phyloP scores from a whole-genome alignment of 441 rosid species.

The Adansonia grandidieri region DNA sequence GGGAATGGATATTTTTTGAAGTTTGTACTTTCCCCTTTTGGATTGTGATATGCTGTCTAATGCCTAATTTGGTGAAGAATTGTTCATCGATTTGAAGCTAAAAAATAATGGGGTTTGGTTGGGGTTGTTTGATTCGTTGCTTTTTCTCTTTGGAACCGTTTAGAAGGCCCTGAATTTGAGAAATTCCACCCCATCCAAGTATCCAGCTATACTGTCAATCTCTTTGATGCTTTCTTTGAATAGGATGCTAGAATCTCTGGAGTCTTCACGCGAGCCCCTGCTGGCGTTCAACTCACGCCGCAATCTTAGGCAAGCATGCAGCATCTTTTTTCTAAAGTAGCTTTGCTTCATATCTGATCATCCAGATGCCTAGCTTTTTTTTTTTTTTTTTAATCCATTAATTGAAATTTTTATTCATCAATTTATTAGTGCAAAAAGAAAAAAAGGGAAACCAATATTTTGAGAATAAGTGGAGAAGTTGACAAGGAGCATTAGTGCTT shows the following conservation, averaged over 20 bases:
- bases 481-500: neutral
- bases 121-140: no score
- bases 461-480: neutral
- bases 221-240: neutral
- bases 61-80: neutral
- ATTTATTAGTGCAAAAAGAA: neutral
- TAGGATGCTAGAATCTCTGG: neutral
- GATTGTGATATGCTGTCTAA: neutral
- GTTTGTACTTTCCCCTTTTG: neutral
- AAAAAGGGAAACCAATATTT: neutral
- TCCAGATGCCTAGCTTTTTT: neutral
- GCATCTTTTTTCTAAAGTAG: constrained; percentile 1
- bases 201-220: neutral
- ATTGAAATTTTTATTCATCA: neutral
- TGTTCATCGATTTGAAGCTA: constrained; percentile 10
- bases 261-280: constrained; percentile 4
- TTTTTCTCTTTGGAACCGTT: neutral
- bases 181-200: neutral
- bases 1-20: neutral
- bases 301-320: neutral
- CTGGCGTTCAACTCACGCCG: constrained; percentile 16
- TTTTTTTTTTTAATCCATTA: neutral
- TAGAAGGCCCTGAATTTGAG: neutral
- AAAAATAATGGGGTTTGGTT: neutral
- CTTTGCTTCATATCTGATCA: neutral